phyloP scores from a whole-genome alignment of 345 rosid genomes.

The Eucalyptus regnans region DNA sequence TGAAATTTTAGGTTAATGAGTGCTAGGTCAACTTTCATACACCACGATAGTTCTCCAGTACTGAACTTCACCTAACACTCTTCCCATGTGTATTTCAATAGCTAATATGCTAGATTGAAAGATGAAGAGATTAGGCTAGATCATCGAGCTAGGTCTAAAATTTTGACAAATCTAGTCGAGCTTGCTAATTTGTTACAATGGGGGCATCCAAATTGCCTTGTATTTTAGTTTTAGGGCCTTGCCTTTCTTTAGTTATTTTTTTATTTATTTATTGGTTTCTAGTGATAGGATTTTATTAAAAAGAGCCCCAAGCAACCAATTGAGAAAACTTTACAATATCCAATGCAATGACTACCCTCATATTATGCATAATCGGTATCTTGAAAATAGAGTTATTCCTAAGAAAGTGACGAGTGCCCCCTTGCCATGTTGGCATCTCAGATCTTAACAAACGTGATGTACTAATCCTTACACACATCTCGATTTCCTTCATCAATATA shows the following conservation, averaged over 20 bases:
- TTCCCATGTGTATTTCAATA: too few species aligned
- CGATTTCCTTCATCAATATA: background rate
- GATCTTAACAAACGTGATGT: background rate
- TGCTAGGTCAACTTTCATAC: background rate
- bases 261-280: too few species aligned
- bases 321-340: background rate
- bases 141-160: background rate
- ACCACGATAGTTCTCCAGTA: fast-evolving
- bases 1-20: background rate
- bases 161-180: background rate
- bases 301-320: background rate
- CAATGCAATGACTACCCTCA: background rate
- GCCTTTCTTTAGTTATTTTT: background rate
- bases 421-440: background rate
- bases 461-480: background rate
- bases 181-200: background rate
- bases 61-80: background rate
- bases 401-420: background rate
- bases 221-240: background rate
- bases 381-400: background rate
- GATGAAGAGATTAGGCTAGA: background rate
- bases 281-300: background rate
- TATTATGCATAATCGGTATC: background rate
- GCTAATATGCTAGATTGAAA: background rate
- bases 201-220: background rate